Conservation (phyloP, 1,139 yeast genomes). For the Pichia sp. region DNA sequence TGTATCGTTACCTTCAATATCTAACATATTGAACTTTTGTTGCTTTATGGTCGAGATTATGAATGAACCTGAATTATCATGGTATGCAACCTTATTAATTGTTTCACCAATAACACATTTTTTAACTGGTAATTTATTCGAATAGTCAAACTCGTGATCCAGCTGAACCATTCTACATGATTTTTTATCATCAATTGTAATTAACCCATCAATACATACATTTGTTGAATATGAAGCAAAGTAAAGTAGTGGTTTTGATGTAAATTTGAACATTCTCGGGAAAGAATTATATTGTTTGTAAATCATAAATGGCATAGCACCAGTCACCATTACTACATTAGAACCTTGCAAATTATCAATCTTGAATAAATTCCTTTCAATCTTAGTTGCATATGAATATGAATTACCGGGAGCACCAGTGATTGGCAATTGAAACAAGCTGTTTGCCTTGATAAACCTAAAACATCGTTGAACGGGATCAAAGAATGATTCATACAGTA, state of each 20-base stretch:
- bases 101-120: constrained; percentile 53
- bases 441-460: constrained; percentile 44
- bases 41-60: constrained; percentile 58
- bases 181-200: constrained; percentile 65
- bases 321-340: constrained; percentile 65
- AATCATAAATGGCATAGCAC: constrained; percentile 64
- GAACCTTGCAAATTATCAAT: constrained; percentile 53
- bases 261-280: constrained; percentile 64
- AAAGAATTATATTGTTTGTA: constrained; percentile 57
- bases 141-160: constrained; percentile 41
- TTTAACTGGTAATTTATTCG: constrained; percentile 58
- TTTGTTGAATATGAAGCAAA: constrained; percentile 44
- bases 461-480: constrained; percentile 39
- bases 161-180: constrained; percentile 67
- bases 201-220: constrained; percentile 44
- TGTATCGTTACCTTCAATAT: constrained; percentile 66
- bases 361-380: constrained; percentile 63
- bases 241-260: constrained; percentile 57
- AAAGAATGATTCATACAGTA: constrained; percentile 54
- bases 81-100: constrained; percentile 65
- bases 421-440: constrained; percentile 34
- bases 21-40: constrained; percentile 58
- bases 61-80: constrained; percentile 60
- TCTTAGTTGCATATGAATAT: constrained; percentile 57
- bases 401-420: constrained; percentile 80